phyloP scores from a whole-genome alignment of 495 filamentous ascomycete genomes.

The Penicillium desertorum region DNA sequence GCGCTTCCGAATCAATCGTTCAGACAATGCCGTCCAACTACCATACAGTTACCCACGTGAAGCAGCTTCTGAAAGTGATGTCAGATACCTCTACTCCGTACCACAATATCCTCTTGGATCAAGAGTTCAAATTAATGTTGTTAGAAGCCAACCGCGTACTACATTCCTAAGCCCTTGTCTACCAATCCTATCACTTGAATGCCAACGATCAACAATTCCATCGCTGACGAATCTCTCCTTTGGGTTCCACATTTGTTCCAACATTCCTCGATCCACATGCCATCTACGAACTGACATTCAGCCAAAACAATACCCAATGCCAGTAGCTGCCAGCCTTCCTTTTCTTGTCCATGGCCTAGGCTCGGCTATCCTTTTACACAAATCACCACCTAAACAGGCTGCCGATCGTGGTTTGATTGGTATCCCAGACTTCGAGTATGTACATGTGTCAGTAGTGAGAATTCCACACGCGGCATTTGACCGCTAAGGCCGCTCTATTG shows the following conservation, averaged over 20 bases:
- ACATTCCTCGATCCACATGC: slow-evolving; percentile 27
- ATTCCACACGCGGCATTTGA: slow-evolving; percentile 20
- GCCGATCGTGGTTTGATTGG: slow-evolving; percentile 11
- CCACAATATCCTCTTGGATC: not conserved
- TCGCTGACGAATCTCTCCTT: not conserved
- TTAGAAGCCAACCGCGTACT: not conserved
- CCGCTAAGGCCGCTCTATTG: slow-evolving; percentile 8
- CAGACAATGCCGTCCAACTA: not conserved
- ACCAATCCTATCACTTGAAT: slow-evolving; percentile 1
- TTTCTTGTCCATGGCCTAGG: not conserved
- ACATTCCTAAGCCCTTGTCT: slow-evolving; percentile 11
- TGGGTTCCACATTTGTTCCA: not conserved
- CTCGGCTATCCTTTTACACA: not conserved
- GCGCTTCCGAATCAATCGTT: not conserved
- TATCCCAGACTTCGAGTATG: slow-evolving; percentile 7
- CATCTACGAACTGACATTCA: slow-evolving; percentile 11
- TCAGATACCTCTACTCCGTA: not conserved
- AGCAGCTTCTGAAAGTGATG: not conserved
- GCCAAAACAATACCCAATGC: not conserved
- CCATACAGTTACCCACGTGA: not conserved
- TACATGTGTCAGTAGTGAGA: not conserved
- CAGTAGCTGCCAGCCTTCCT: not conserved
- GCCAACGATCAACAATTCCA: not conserved
- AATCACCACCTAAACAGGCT: not conserved
- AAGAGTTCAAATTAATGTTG: not conserved